These are phyloP conservation scores for Suhomyces kunorum DNA, from an alignment of 1,139 yeast species.

Conservation along the genomic window DNA sequence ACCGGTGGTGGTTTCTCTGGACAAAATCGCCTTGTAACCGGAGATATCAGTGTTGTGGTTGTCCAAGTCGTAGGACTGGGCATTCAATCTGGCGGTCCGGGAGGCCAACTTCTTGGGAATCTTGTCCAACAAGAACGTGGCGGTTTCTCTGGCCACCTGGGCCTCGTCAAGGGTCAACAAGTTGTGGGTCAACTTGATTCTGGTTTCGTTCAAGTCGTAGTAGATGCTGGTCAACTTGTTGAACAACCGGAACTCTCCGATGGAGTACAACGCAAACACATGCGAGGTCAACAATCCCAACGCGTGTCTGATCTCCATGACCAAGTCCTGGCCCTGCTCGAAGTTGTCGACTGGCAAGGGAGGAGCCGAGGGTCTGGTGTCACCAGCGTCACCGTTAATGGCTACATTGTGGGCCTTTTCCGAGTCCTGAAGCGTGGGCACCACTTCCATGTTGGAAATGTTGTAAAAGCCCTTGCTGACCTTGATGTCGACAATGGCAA, in stretches of 20 bases:
- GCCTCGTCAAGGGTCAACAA: conserved; percentile 63
- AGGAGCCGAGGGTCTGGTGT: conserved; percentile 38
- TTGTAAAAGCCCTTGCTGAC: conserved; percentile 38
- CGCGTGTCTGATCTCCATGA: conserved; percentile 59
- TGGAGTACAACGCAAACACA: conserved; percentile 67
- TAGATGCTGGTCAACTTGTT: conserved; percentile 55
- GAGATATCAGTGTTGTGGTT: conserved; percentile 59
- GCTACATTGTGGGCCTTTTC: conserved; percentile 40
- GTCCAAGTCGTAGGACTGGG: conserved; percentile 42
- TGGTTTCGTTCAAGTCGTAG: conserved; percentile 61
- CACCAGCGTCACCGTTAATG: conserved; percentile 23
- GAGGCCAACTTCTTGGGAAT: conserved; percentile 67
- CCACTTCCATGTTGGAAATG: conserved; percentile 31
- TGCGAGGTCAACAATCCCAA: conserved; percentile 61
- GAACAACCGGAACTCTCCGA: conserved; percentile 65
- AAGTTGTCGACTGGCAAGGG: conserved; percentile 52
- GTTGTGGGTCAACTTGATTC: conserved; percentile 58
- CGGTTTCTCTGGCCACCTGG: conserved; percentile 55
- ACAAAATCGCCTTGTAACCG: conserved; percentile 71
- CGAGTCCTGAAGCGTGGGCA: conserved; percentile 50
- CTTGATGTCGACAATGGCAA: conserved; percentile 31
- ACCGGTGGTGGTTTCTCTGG: conserved; percentile 65
- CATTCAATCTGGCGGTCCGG: conserved; percentile 44
- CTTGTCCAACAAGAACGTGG: conserved; percentile 61
- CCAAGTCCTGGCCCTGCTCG: conserved; percentile 42